Conservation (phyloP, 1,284 basidiomycete genomes). For the Naganishia sp. region DNA sequence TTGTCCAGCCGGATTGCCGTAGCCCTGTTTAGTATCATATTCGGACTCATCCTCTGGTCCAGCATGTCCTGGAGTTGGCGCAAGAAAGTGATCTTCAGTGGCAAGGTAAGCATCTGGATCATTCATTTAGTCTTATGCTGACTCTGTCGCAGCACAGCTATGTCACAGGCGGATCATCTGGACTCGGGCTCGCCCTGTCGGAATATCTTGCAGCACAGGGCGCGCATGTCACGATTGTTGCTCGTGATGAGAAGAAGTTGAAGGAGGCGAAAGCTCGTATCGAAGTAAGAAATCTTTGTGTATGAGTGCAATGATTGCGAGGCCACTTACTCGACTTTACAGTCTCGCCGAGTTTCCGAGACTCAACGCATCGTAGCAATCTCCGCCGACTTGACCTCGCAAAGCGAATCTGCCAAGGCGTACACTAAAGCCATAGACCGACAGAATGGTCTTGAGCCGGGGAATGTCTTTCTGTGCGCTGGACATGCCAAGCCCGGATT, state of each 20-base stretch:
- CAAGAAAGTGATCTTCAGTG: conserved; percentile 5
- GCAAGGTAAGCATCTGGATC: conserved; percentile 1
- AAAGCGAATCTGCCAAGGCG: conserved; percentile 61
- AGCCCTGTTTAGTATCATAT: not conserved
- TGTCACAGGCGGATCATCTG: conserved; percentile 77
- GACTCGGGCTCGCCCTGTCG: conserved; percentile 74
- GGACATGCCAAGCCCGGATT: conserved; percentile 69
- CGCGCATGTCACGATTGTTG: conserved; percentile 78
- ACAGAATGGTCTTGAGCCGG: conserved; percentile 64
- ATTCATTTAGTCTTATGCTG: not conserved
- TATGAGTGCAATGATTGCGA: conserved; percentile 37
- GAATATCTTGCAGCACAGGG: conserved; percentile 68
- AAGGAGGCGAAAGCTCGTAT: conserved; percentile 61
- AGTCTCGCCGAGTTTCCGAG: conserved; percentile 3
- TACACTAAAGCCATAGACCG: conserved; percentile 63
- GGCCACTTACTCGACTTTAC: not conserved
- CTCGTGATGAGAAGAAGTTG: conserved; percentile 55
- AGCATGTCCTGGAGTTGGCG: conserved; percentile 20
- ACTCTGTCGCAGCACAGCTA: conserved; percentile 64
- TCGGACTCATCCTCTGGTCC: not conserved
- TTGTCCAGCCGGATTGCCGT: not conserved
- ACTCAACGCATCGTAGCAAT: conserved; percentile 64
- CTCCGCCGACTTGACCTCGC: conserved; percentile 63
- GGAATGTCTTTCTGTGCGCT: conserved; percentile 76
- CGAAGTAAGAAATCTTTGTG: conserved; percentile 58